Conservation (phyloP, 192 early-diverging fungal species). For the Phlyctochytrium planicorne region DNA sequence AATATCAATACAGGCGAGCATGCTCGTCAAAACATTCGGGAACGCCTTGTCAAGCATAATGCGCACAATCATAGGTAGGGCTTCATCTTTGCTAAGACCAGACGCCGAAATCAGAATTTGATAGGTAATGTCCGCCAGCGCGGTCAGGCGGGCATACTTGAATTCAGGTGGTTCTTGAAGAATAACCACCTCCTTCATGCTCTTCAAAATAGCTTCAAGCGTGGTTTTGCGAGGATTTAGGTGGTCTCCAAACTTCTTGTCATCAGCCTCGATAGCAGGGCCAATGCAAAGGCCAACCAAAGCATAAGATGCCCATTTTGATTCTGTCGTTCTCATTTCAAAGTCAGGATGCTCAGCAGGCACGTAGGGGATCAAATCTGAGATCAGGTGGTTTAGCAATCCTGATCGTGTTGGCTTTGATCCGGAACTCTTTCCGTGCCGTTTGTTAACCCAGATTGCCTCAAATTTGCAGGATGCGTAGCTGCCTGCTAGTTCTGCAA, state of each 20-base stretch:
- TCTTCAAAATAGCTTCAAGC: slow-evolving; percentile 61
- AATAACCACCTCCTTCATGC: slow-evolving; percentile 63
- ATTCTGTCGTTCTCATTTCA: slow-evolving; percentile 32
- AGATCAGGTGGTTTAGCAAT: slow-evolving; percentile 62
- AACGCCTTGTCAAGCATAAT: slow-evolving; percentile 90
- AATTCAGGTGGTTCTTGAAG: slow-evolving; percentile 41
- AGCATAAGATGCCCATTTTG: slow-evolving; percentile 34
- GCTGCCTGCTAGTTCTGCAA: slow-evolving; percentile 84
- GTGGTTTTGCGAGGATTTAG: slow-evolving; percentile 63
- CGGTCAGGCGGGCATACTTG: slow-evolving; percentile 68
- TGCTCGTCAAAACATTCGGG: slow-evolving; percentile 73
- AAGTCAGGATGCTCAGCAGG: not conserved
- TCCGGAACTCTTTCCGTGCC: slow-evolving; percentile 34
- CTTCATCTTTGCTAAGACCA: slow-evolving; percentile 48
- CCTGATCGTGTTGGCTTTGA: slow-evolving; percentile 41
- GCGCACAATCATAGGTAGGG: slow-evolving; percentile 59
- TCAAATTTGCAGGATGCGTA: slow-evolving; percentile 80
- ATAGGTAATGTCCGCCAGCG: slow-evolving; percentile 66
- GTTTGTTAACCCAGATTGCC: slow-evolving; percentile 57
- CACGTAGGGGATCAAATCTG: slow-evolving; percentile 68
- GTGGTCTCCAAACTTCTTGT: slow-evolving; percentile 50
- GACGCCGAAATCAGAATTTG: slow-evolving; percentile 56
- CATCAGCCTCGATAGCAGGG: slow-evolving; percentile 44
- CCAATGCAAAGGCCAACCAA: slow-evolving; percentile 42
- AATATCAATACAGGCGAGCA: slow-evolving; percentile 82